phyloP scores from a whole-genome alignment of 129 eudicot genomes.

The Lonicera japonica region DNA sequence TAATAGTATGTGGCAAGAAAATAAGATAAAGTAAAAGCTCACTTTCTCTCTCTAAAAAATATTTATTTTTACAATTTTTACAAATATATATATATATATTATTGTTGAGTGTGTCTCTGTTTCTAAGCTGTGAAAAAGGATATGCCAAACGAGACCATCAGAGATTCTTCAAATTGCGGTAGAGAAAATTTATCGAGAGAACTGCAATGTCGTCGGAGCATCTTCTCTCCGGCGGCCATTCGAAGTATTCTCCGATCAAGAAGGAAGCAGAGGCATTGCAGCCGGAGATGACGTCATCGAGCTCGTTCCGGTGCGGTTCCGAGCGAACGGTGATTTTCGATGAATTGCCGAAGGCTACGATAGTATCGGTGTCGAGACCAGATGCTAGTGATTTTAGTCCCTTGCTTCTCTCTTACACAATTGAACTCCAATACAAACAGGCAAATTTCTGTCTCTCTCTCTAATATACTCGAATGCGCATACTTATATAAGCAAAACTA shows the following conservation, averaged over 20 bases:
- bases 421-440: conserved; percentile 86
- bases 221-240: conserved; percentile 30
- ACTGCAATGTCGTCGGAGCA: conserved; percentile 48
- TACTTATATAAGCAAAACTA: too few species aligned
- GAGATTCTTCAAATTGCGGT: too few species aligned
- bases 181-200: not conserved
- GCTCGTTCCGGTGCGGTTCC: conserved; percentile 22
- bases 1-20: too few species aligned
- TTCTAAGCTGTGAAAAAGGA: too few species aligned
- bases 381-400: conserved; percentile 85
- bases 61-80: too few species aligned
- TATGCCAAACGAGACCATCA: too few species aligned
- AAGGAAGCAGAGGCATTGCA: conserved; percentile 7
- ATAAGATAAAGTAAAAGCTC: too few species aligned
- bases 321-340: conserved; percentile 57
- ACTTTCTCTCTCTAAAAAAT: too few species aligned
- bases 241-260: not conserved
- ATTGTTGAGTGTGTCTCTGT: too few species aligned
- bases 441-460: conserved; percentile 13
- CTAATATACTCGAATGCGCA: too few species aligned
- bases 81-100: too few species aligned
- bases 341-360: conserved; percentile 72
- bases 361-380: conserved; percentile 73
- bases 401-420: conserved; percentile 79
- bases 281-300: conserved; percentile 31